These are phyloP conservation scores for Pseudogymnoascus sp. DNA, from an alignment of 2,329 filamentous ascomycete genomes.

Conservation along the genomic window DNA sequence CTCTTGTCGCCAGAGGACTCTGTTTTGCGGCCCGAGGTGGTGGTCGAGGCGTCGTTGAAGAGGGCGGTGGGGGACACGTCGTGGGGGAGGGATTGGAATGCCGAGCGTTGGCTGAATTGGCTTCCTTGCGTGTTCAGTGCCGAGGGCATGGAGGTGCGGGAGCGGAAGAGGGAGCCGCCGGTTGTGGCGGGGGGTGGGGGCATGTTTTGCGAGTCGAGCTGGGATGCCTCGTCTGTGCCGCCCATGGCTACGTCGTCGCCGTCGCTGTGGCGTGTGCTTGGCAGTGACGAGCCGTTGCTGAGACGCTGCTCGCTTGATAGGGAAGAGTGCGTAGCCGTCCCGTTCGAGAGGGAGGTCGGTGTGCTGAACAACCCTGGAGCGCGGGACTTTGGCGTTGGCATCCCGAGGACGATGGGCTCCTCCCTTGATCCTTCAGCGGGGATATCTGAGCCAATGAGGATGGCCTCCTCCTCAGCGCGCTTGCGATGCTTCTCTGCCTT, in stretches of 20 bases:
- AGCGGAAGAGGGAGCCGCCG: not conserved
- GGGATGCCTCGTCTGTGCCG: constrained; percentile 37
- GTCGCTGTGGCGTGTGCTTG: constrained; percentile 18
- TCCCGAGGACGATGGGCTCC: constrained; percentile 50
- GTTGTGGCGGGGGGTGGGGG: constrained; percentile 31
- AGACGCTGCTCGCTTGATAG: constrained; percentile 25
- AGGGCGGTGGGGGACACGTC: constrained; percentile 52
- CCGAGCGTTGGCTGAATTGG: constrained; percentile 43
- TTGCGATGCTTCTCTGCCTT: constrained; percentile 56
- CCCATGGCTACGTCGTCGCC: constrained; percentile 55
- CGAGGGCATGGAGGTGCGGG: constrained; percentile 12
- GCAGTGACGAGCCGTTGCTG: constrained; percentile 51
- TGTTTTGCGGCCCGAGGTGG: constrained; percentile 74
- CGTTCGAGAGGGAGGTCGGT: constrained; percentile 53
- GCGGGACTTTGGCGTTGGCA: constrained; percentile 49
- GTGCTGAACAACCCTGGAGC: constrained; percentile 27
- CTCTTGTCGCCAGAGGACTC: constrained; percentile 62
- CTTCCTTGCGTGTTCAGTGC: constrained; percentile 52
- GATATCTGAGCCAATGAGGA: constrained; percentile 12
- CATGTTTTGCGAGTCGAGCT: constrained; percentile 7
- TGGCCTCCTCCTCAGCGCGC: constrained; percentile 18
- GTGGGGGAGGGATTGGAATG: constrained; percentile 48
- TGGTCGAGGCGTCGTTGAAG: constrained; percentile 84
- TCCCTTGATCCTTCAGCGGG: not conserved
- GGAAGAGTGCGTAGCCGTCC: constrained; percentile 37